Base-by-base conservation (phyloP, 371 early-diverging fungal species). In the Mucor saturninus region DNA sequence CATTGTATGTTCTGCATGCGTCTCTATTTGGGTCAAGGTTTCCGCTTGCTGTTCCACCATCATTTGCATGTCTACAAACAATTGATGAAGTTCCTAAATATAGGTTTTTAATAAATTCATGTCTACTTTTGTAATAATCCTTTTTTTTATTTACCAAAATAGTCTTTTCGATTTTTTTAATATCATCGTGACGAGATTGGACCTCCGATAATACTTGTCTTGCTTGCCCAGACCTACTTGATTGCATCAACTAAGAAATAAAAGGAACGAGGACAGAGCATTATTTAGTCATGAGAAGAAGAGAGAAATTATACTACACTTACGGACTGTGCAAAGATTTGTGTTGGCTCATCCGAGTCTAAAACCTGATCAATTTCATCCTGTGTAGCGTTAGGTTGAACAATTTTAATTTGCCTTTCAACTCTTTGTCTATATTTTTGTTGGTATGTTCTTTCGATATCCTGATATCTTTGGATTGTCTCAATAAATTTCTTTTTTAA, bases 51-150 rank as follows among this genome's bases (percentile, higher is more conserved):
- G 87, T 29, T 88, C 86, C 5, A 94, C 92, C 64, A 93, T 80
- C 56, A 91, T 91, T 57, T 91, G 86, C 93, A 95, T 92, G 71
- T 95, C 95, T 56, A 90, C 83, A 71, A 93, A 95, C 61, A 95
- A 73, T 77, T 92, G 89, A 73, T 92, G 93, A 52, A 95, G 73
- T 82, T 95, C 94, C 89, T 91, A 74, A 32, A 42, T 13, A 42
- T 13, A 11, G 10, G 11, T 42, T 42, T 14, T 26, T 26, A 4
- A 35, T 50, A 1, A 50, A 28, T 49, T 37, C 50, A 42, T n/a
- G 7, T 46, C 9, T 2, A 38, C 6, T 9, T 28, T 28, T 30
- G 2, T 30, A 32, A 13, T 10, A 7, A 15, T 13, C 2, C 59
- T 21, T 21, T 21, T 21, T 64, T 53, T 63, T 37, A 35, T 40